Evolutionary conservation across 805 yeast species (phyloP), one percentile per base, ranked within the genome.

Genomic region (Lipomyces sp.): DNA sequence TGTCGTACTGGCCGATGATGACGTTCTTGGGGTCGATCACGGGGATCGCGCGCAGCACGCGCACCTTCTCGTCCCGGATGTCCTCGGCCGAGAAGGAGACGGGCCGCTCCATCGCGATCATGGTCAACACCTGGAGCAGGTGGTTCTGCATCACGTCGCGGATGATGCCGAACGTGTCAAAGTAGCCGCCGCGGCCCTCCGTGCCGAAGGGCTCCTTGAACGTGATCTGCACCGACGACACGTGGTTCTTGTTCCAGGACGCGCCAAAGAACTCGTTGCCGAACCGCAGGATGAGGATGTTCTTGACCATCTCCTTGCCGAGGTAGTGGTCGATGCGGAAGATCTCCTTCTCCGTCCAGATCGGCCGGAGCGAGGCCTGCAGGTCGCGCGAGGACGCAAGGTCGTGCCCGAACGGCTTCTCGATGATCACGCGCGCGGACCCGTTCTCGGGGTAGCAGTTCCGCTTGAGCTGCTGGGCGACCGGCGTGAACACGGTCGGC

Each of bases 91-190:
- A 86, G 61, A 84, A 85, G n/a, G 90, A 79, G 22, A 79, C 83
- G 14, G 98, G 98, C 68, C 96, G 81, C 68, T 93, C 98, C 96
- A 93, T 91, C 47, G 96, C 86, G 54, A 91, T 74, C 49, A 93
- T 70, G 4, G 98, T 90, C 66, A 93, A 73, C 21, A 91, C 95
- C 74, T 93, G 98, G 65, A 91, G 76, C 63, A 93, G 71, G 73
- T 93, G 98, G 77, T 93, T 93, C 75, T 93, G 98, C 88, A 93
- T 91, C 42, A 93, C 98, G 67, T 93, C 98, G 70, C 98, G 82
- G 61, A 93, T 86, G 66, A 93, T 93, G 52, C 98, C 98, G 64
- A 90, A 88, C 49, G 77, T 75, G 71, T 93, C 98, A 65, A 93
- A 93, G 74, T 93, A 93, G 34, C 98, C 98, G 61, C 98, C 98